Conservation (phyloP, 805 yeast species). For the Blastobotrys parvus region DNA sequence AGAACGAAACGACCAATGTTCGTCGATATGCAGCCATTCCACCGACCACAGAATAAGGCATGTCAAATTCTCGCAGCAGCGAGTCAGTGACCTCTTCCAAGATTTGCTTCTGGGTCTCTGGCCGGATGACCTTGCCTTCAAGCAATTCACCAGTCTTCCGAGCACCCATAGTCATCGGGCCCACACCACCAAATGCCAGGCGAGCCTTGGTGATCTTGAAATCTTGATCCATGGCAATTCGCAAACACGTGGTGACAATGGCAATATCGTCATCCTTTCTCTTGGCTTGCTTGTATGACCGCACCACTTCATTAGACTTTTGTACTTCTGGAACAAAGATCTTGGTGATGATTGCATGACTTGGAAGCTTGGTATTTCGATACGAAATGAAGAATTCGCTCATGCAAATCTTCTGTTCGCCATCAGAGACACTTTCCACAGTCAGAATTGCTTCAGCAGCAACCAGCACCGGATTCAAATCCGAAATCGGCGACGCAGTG, state of each 20-base stretch:
- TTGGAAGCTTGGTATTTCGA: conserved; percentile 34
- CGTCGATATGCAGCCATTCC: conserved; percentile 41
- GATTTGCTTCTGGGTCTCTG: conserved; percentile 15
- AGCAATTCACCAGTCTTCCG: conserved; percentile 26
- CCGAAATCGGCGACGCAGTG: conserved; percentile 44
- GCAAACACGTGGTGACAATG: conserved; percentile 37
- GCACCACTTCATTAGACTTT: conserved; percentile 30
- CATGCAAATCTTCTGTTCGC: conserved; percentile 29
- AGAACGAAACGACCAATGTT: conserved; percentile 38
- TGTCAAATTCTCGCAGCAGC: conserved; percentile 30
- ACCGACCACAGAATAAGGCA: conserved; percentile 40
- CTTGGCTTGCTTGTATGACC: conserved; percentile 39
- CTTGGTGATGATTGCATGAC: conserved; percentile 29
- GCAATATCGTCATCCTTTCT: conserved; percentile 45
- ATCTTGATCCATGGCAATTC: conserved; percentile 18
- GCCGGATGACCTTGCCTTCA: conserved; percentile 17
- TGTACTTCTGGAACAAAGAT: conserved; percentile 35
- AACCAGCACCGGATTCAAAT: conserved; percentile 39
- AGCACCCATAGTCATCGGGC: conserved; percentile 37
- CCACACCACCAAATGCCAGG: conserved; percentile 41
- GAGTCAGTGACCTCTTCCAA: conserved; percentile 27
- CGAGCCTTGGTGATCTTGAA: conserved; percentile 24
- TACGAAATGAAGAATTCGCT: conserved; percentile 38
- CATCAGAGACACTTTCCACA: conserved; percentile 28
- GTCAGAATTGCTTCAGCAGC: conserved; percentile 35